Base-by-base conservation (phyloP, 1,284 basidiomycete genomes). In the Apiotrichum veenhuisii region DNA sequence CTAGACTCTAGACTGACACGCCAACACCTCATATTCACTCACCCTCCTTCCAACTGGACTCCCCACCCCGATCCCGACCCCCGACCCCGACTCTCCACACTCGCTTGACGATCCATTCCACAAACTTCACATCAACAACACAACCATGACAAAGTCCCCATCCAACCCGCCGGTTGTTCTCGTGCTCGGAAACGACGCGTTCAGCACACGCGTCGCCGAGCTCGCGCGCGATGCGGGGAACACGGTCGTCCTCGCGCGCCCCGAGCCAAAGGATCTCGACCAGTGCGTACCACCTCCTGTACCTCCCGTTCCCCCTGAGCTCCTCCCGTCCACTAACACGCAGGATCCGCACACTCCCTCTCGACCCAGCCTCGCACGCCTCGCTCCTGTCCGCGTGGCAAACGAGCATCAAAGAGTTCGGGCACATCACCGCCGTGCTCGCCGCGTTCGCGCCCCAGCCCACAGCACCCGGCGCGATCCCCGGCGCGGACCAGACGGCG, bases 401-500 rank as follows among this genome's bases (percentile, higher is more conserved):
- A 36, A 17, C 18, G 11, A 27, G 23, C 15, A 15, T 44, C 34
- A 23, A 9, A 17, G 26, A 17, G 26, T 45, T 47, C 37, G 44
- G 44, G 36, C 25, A 20, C 36, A 26, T 53, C 26, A 25, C 47
- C 37, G 26, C 44, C 18, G 52, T 53, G 10, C 36, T 53, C 25
- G 14, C 18, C 20, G 52, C 52, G 3, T 53, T 46, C 22, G 27
- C 25, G 0, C 52, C 52, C 10, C 52, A 38, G 9, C 14, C 44
- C 1, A 14, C 26, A 10, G 12, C 10, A 20, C 12, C 15, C 12
- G 27, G 15, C 8, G 18, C 25, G 10, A 33, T 41, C 15, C 44
- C 44, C 23, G 52, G 52, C 12, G 26, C 20, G 8, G 52, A 53
- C 45, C 52, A 53, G 52, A 33, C 52, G 3, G 52, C 52, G 15